Evolutionary conservation across 495 filamentous ascomycete genomes (phyloP).

Genomic region (Tuber brumale): DNA sequence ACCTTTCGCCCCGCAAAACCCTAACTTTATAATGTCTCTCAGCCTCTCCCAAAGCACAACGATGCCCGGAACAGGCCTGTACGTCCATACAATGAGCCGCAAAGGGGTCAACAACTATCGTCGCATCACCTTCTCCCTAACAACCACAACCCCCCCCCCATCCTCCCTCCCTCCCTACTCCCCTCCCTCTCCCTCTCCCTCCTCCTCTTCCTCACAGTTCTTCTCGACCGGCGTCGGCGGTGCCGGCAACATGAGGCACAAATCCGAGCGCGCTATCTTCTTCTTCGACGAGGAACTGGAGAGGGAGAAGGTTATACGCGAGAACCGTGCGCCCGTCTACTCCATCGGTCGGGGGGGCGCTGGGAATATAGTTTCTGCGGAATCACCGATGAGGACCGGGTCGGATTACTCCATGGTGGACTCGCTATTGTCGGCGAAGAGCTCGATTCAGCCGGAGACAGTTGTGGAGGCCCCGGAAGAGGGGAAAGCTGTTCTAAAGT

Average conservation of each 20-base stretch:
- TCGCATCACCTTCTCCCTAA: not conserved
- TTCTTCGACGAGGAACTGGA: not conserved
- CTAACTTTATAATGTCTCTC: not conserved
- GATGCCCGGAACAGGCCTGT: not conserved
- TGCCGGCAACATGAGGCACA: not conserved
- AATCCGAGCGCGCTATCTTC: not conserved
- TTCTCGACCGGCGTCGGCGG: not conserved
- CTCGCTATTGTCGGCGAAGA: not conserved
- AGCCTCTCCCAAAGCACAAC: not conserved
- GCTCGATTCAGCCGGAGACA: not conserved
- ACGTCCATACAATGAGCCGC: not conserved
- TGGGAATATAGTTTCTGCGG: not conserved
- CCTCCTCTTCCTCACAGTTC: not conserved
- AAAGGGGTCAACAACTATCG: not conserved
- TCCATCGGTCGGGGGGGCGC: slow-evolving; percentile 1
- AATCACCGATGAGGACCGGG: not conserved
- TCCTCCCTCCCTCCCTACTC: not conserved
- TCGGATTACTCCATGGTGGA: not conserved
- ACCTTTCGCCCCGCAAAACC: not conserved
- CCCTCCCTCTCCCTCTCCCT: not conserved
- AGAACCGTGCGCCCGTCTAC: not conserved
- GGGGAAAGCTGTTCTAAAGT: not conserved
- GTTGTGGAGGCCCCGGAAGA: not conserved
- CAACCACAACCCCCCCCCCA: not conserved
- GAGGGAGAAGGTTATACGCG: not conserved